Conservation (phyloP, 345 rosid species). For the Toxicodendron radicans region DNA sequence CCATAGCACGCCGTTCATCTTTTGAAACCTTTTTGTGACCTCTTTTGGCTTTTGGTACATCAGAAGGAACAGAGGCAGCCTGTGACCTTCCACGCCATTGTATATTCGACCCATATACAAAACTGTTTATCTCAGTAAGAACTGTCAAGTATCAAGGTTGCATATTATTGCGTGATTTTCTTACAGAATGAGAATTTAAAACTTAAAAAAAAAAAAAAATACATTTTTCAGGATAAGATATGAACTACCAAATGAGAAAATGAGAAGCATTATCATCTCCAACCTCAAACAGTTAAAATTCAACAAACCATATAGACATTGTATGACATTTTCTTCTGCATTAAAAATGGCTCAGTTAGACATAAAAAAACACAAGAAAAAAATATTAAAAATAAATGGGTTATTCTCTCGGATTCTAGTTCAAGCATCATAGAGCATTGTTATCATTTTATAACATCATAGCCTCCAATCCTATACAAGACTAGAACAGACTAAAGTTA, state of each 20-base stretch:
- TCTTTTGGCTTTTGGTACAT: constrained; percentile 21
- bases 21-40: constrained; percentile 31
- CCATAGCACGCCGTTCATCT: constrained; percentile 44
- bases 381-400: background rate
- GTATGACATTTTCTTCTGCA: background rate
- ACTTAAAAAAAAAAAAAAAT: background rate
- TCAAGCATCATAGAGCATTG: background rate
- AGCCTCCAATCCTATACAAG: background rate
- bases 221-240: background rate
- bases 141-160: constrained; percentile 18
- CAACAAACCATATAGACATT: background rate
- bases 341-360: background rate
- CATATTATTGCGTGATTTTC: background rate
- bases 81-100: constrained; percentile 34
- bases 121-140: constrained; percentile 8
- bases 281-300: background rate
- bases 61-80: constrained; percentile 43
- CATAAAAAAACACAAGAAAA: background rate
- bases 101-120: constrained; percentile 22
- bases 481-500: background rate
- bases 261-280: background rate
- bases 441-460: background rate
- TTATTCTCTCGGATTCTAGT: background rate
- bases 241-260: background rate
- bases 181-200: background rate